Evolutionary conservation across 148 eudicot species (phyloP), one percentile per base, ranked within the genome.

Genomic region (Rhododendron ovatum): DNA sequence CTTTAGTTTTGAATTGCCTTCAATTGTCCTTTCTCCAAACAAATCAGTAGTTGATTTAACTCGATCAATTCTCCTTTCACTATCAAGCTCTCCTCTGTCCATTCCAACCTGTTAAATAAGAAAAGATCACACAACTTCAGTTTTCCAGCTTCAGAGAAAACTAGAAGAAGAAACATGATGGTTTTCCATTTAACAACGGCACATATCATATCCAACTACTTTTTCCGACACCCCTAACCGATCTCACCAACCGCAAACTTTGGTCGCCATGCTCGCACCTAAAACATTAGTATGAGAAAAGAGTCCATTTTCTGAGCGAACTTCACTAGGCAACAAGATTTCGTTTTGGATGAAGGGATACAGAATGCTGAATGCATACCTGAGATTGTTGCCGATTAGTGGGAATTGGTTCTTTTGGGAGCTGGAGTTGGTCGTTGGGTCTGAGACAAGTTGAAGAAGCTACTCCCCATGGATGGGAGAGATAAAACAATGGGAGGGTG

Each of bases 31-130:
- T 22, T 90, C 91, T 39, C 91, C 89, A 87, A 91, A 91, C 83
- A 83, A 92, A 79, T 78, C 85, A 71, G 88, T 87, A 50, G 92
- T 91, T 85, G 95, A 89, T 89, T 89, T 91, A 37, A 89, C 92
- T 28, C 89, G 87, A 77, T 89, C 90, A 78, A 81, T 55, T 48
- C 28, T 78, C 74, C 87, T 87, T 48, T 85, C 85, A 12, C 81
- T 83, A 35, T 51, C 85, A 33, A 53, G 18, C 50, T 86, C 86
- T 57, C 71, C 83, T 82, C 83, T 88, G 78, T 83, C 90, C 93
- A 91, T 91, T 65, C 78, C 86, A 74, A 78, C 71, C 82, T 43
- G 48, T 82, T 51, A 35, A 39, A 45, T 43, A 37, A 82, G 74
- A 45, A 53, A 14, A 41, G 39, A 71, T 71, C 1, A 14, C 39